Conservation (phyloP, 1,284 basidiomycete genomes). For the Irpex lacteus region DNA sequence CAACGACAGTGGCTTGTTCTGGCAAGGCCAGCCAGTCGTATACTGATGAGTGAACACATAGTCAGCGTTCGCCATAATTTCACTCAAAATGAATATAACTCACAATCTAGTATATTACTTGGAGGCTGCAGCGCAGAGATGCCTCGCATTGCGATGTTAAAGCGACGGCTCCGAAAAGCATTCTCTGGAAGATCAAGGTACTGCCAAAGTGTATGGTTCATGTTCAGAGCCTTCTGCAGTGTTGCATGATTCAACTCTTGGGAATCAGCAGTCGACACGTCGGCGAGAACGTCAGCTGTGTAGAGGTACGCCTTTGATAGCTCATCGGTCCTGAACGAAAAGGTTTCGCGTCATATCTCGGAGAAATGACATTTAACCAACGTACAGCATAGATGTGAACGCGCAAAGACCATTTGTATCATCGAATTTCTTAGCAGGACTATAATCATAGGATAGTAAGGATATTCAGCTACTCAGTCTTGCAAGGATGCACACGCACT, state of each 20-base stretch:
- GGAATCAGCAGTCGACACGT: slow-evolving; percentile 17
- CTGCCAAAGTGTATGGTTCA: slow-evolving; percentile 4
- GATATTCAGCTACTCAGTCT: slow-evolving; percentile 21
- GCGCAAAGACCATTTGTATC: slow-evolving; percentile 25
- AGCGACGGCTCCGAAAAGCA: background rate
- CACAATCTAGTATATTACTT: slow-evolving; percentile 31
- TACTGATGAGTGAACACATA: slow-evolving; percentile 6
- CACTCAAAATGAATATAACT: background rate
- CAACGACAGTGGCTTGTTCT: slow-evolving; percentile 11
- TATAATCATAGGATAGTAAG: background rate
- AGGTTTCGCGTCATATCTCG: background rate
- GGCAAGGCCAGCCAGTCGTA: slow-evolving; percentile 16
- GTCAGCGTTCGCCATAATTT: background rate
- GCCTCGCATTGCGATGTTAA: slow-evolving; percentile 4
- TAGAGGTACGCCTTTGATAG: slow-evolving; percentile 2
- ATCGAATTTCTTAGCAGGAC: slow-evolving; percentile 21
- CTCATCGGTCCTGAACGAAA: slow-evolving; percentile 3
- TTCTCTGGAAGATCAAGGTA: slow-evolving; percentile 5
- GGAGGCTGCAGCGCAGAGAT: slow-evolving; percentile 7
- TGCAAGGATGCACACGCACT: background rate
- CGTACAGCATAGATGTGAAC: slow-evolving; percentile 5
- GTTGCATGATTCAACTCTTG: slow-evolving; percentile 11
- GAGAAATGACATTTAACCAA: background rate
- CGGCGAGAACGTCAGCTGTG: slow-evolving; percentile 4
- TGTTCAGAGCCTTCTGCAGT: slow-evolving; percentile 5